phyloP scores from a whole-genome alignment of 2,329 filamentous ascomycete species.

The Atkinsonella texensis region DNA sequence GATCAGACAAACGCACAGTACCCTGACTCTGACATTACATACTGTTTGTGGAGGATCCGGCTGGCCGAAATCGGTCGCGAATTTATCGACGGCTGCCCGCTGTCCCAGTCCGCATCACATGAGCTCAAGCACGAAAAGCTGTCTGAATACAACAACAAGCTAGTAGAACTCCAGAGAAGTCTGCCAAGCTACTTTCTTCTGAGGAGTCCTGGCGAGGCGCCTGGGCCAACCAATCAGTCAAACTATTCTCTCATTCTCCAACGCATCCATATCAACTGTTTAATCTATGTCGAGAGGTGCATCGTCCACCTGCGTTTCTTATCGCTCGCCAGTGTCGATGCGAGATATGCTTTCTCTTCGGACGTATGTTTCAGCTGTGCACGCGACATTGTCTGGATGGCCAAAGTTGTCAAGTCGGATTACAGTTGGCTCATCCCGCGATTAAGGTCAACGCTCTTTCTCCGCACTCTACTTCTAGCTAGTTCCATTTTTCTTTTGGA shows the following conservation, averaged over 20 bases:
- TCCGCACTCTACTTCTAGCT: constrained; percentile 1
- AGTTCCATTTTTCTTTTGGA: constrained; percentile 3
- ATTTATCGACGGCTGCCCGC: constrained; percentile 1
- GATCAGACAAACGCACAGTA: neutral
- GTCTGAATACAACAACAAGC: neutral
- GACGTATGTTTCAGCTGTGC: constrained; percentile 1
- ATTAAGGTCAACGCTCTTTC: neutral
- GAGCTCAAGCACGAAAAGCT: constrained; percentile 2
- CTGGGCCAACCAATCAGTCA: neutral
- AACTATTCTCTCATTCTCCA: neutral
- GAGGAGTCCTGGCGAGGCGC: neutral
- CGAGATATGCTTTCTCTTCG: constrained; percentile 2
- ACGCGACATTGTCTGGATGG: constrained; percentile 3
- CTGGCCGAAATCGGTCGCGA: constrained; percentile 3
- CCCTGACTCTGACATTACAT: neutral
- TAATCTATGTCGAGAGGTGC: constrained; percentile 4
- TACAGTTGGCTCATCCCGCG: neutral
- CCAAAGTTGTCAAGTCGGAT: constrained; percentile 1
- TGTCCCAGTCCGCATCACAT: neutral
- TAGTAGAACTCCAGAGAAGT: constrained; percentile 1
- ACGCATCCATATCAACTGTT: constrained; percentile 4
- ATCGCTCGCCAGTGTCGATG: neutral
- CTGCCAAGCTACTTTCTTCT: constrained; percentile 2
- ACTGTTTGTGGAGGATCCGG: constrained; percentile 1
- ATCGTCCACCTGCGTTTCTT: constrained; percentile 3